Base-by-base conservation (phyloP, 306 rosid genomes). In the Bauhinia variegata region DNA sequence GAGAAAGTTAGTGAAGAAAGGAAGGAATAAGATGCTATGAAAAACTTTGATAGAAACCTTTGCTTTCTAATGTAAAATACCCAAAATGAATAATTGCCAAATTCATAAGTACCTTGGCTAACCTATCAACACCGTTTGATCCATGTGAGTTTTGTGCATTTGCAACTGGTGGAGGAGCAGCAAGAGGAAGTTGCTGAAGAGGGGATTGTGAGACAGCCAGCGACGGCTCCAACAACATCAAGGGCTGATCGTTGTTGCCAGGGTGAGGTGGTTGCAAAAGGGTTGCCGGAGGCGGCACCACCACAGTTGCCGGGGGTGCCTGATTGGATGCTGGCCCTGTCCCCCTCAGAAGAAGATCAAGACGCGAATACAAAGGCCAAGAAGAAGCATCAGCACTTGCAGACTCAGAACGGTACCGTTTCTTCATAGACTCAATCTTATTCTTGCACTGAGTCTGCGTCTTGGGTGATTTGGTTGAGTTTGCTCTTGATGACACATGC, bases 351-450 rank as follows among this genome's bases (percentile, higher is more conserved):
- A 93, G 77, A 64, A 81, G 84, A 83, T 86, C 88, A 52, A 93
- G 92, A 4, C 99, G 78, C 3, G 91, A 75, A 60, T 88, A 90
- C 7, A 90, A 74, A 6, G 99, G 99, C 99, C 97, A 93, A 14
- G 97, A 83, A 0, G 95, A 85, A 0, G 78, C 83, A 50, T 84
- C 93, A 0, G 89, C 84, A 1, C 87, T 60, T 11, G 97, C 85
- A 0, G 99, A 86, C 61, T 90, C 97, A 1, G 91, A 85, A 9
- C 97, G 82, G 70, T 88, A 95, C 48, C 95, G 38, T 72, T 95
- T 95, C 86, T 95, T 95, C 99, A 95, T 95, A 7, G 99, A 95
- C 78, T 95, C 99, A 4, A 95, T 90, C 87, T 95, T 95, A 81
- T 95, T 95, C 89, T 95, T 90, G 75, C 99, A 95, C 85, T 95